Percentiles rank a stretch among this genome's conserved stretches.
phyloP scores from a whole-genome alignment of 2,329 filamentous ascomycete species.

The Fusarium scirpi region DNA sequence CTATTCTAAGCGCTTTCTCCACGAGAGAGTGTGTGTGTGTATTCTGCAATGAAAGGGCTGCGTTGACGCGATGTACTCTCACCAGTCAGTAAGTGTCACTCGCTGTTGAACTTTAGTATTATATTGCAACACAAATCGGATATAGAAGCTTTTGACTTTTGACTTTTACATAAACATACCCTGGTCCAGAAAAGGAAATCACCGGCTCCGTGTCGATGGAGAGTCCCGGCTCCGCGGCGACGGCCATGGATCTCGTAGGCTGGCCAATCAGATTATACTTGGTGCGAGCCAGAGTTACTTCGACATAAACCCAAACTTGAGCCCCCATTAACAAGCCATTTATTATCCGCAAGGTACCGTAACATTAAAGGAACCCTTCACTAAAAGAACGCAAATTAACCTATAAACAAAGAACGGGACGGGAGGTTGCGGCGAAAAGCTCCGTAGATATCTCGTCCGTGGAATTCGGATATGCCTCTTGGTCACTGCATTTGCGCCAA shows the following conservation, averaged over 20 bases:
- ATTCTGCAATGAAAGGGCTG: conserved; percentile 22
- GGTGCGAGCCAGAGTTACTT: conserved; percentile 7
- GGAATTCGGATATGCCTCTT: not conserved
- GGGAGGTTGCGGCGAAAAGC: not conserved
- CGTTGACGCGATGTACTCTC: conserved; percentile 15
- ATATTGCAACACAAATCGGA: conserved; percentile 6
- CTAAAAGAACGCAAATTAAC: not conserved
- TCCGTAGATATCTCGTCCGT: not conserved
- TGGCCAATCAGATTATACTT: not conserved
- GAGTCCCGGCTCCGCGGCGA: conserved; percentile 30
- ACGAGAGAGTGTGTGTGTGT: not conserved
- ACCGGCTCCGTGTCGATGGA: conserved; percentile 31
- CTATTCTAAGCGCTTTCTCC: conserved; percentile 29
- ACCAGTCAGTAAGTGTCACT: not conserved
- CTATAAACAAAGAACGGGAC: not conserved
- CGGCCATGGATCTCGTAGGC: not conserved
- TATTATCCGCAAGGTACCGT: conserved; percentile 1
- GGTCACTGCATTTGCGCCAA: not conserved
- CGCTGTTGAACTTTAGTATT: not conserved
- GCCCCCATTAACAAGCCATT: not conserved
- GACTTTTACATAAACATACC: not conserved
- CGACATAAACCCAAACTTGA: not conserved
- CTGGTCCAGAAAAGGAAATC: conserved; percentile 7
- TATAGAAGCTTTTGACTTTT: not conserved
- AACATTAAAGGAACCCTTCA: not conserved